Evolutionary conservation across 2,329 filamentous ascomycete genomes (phyloP), one percentile per base, ranked within the genome.

Genomic region (Apiospora sp.): DNA sequence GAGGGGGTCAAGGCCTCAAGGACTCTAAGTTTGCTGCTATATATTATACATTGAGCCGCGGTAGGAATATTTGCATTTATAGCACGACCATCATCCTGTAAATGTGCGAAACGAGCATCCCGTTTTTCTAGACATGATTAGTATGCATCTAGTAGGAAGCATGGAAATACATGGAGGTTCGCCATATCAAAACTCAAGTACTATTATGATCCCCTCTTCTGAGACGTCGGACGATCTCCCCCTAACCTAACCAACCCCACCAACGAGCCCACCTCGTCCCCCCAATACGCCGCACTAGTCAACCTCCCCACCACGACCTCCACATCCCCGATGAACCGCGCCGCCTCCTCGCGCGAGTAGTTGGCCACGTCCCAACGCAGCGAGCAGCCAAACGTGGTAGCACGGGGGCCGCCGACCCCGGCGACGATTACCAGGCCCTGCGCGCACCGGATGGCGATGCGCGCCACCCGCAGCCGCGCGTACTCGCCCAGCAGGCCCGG

Each of bases 401-500:
- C 30, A 13, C 46, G 51, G 3, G 61, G 64, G 1, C 70, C 70
- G 1, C 44, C 70, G 30, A 61, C 1, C 0, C 70, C 70, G 27
- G 46, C 70, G n/a, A 68, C 64, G 0, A 71, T 24, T 12, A 54
- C 46, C 44, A 71, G 6, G 5, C 70, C 70, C n/a, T 46, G 34
- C 7, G 27, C 58, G 14, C 58, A 68, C 1, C 70, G 34, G 44
- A 58, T 69, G 7, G 61, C 71, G 16, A 58, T 6, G 19, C 49
- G 67, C 7, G 46, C 13, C 6, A 69, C 37, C 30, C 44, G 16
- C 14, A 71, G 51, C n/a, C 30, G 67, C 8, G 22, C 71, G 34
- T 69, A 68, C 4, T 71, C 64, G 14, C 64, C 64, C 13, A 30
- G 34, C 64, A 43, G 22, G 34, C 75, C 75, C 1, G 75, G 75